These are phyloP conservation scores for Oryza meridionalis DNA, from an alignment of 176 grass and related monocot species.

Conservation along the genomic window DNA sequence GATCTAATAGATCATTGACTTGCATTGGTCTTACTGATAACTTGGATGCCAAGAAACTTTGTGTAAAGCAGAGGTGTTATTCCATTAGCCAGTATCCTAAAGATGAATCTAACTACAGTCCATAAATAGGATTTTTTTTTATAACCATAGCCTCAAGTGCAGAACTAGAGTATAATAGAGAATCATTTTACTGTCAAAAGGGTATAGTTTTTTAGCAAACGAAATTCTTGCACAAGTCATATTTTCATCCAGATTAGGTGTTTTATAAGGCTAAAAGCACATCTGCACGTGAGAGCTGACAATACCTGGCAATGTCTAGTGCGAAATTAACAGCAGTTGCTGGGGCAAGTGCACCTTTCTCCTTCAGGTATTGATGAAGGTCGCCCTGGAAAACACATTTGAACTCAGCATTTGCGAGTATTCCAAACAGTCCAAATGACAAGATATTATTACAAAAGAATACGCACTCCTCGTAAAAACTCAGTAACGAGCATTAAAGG, in stretches of 20 bases:
- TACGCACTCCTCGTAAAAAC: conserved; percentile 84
- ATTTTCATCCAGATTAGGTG: neutral
- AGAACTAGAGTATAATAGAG: conserved; percentile 20
- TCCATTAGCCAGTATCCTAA: neutral
- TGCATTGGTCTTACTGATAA: neutral
- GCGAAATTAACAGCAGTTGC: conserved; percentile 80
- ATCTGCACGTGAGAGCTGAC: conserved; percentile 21
- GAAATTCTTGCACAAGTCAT: conserved; percentile 8
- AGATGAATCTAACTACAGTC: neutral
- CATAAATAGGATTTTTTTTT: neutral
- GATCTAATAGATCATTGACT: conserved; percentile 7
- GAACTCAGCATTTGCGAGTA: conserved; percentile 20
- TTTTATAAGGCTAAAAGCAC: neutral
- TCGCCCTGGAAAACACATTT: conserved; percentile 71
- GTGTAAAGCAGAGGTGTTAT: neutral
- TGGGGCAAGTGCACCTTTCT: conserved; percentile 76
- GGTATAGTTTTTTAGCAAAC: neutral
- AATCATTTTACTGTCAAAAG: neutral
- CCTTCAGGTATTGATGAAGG: conserved; percentile 98
- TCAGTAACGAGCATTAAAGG: conserved; percentile 97
- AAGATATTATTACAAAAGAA: conserved; percentile 25
- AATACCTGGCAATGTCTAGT: conserved; percentile 96
- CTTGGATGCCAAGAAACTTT: conserved; percentile 6
- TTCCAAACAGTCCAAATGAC: conserved; percentile 9
- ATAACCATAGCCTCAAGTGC: conserved; percentile 13